Evolutionary conservation across 495 filamentous ascomycete genomes (phyloP).

Genomic region (Saxophila tyrrhenica): DNA sequence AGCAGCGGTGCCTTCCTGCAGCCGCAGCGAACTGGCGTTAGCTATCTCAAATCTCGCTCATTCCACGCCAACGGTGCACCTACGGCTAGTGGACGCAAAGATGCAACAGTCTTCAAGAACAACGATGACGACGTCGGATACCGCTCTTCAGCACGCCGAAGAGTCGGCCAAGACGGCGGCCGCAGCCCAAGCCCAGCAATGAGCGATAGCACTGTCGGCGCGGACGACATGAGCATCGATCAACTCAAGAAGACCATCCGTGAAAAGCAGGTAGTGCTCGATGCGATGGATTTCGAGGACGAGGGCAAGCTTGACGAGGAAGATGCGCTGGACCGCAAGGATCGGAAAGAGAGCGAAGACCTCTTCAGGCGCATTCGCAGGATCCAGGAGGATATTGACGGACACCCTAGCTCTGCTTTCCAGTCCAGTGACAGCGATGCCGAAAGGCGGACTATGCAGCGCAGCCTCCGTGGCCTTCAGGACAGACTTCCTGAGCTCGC

Average conservation of each 20-base stretch:
- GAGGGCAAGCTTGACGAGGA: constrained; percentile 84
- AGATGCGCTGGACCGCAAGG: constrained; percentile 78
- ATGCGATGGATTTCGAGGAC: constrained; percentile 94
- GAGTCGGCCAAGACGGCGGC: constrained; percentile 53
- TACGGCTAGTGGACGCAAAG: constrained; percentile 55
- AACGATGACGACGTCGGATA: constrained; percentile 86
- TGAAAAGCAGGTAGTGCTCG: constrained; percentile 90
- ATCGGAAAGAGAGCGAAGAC: constrained; percentile 86
- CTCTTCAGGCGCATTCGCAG: constrained; percentile 83
- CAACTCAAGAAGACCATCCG: constrained; percentile 87
- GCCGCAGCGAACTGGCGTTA: constrained; percentile 93
- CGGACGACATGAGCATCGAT: constrained; percentile 73
- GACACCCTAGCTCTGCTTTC: constrained; percentile 68
- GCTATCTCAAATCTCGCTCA: constrained; percentile 91
- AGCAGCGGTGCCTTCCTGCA: constrained; percentile 73
- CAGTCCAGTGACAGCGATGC: constrained; percentile 69
- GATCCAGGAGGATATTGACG: constrained; percentile 95
- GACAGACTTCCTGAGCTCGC: constrained; percentile 88
- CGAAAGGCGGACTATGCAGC: constrained; percentile 71
- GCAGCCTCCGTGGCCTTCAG: constrained; percentile 76
- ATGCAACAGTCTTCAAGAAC: constrained; percentile 93
- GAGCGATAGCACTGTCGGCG: constrained; percentile 38
- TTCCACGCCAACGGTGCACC: constrained; percentile 47
- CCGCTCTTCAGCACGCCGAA: constrained; percentile 81
- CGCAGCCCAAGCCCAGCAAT: constrained; percentile 61